These are phyloP conservation scores for Backusella morwellensis DNA, from an alignment of 192 early-diverging fungal genomes.

Conservation along the genomic window DNA sequence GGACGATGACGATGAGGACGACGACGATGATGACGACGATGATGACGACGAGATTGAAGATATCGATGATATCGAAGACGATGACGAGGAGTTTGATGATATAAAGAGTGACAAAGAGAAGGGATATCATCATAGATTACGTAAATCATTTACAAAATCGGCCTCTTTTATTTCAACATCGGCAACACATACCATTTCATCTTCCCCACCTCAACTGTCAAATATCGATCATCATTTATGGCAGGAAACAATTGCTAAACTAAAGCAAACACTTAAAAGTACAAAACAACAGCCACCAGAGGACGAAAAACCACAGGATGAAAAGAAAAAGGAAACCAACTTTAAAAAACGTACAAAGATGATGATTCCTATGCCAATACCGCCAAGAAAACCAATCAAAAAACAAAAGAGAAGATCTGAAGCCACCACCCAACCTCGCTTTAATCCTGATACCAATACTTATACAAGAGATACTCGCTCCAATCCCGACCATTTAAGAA, in stretches of 20 bases:
- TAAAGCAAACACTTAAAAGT: neutral
- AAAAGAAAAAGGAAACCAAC: neutral
- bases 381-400: slow-evolving; percentile 4
- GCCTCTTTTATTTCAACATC: slow-evolving; percentile 17
- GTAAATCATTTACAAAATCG: slow-evolving; percentile 18
- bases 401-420: slow-evolving; percentile 23
- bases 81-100: neutral
- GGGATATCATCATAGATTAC: slow-evolving; percentile 14
- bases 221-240: neutral
- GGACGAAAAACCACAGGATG: neutral
- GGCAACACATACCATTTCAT: slow-evolving; percentile 18
- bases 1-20: slow-evolving; percentile 3
- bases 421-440: slow-evolving; percentile 31
- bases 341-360: neutral
- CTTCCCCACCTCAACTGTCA: slow-evolving; percentile 15
- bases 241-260: slow-evolving; percentile 20
- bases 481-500: slow-evolving; percentile 50
- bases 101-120: neutral
- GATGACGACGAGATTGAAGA: neutral
- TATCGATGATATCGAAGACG: neutral
- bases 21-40: neutral
- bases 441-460: slow-evolving; percentile 32
- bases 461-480: slow-evolving; percentile 43
- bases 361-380: slow-evolving; percentile 29
- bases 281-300: neutral